Evolutionary conservation across 345 rosid genomes (phyloP).

Genomic region (Crucihimalaya himalaica): DNA sequence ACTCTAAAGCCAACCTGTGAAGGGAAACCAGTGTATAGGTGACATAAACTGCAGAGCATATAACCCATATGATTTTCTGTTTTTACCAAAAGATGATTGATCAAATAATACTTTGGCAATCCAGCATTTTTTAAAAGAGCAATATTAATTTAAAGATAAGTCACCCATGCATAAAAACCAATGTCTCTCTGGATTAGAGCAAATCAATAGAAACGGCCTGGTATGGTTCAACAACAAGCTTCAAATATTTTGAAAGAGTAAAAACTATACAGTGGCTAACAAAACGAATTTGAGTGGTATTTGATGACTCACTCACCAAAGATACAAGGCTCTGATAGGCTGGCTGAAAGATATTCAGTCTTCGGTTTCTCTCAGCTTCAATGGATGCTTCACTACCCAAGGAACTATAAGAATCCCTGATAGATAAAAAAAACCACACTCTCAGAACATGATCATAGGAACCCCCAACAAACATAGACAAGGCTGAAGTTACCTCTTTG

Average conservation of each 20-base stretch:
- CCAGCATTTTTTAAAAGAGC: constrained; percentile 13
- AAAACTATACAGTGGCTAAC: constrained; percentile 8
- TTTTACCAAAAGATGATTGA: constrained; percentile 13
- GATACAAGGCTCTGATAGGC: constrained; percentile 86
- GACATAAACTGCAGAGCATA: constrained; percentile 20
- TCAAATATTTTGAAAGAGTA: constrained; percentile 7
- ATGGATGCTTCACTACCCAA: constrained; percentile 67
- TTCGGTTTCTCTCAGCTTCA: constrained; percentile 83
- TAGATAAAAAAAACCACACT: constrained; percentile 35
- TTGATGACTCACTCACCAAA: constrained; percentile 60
- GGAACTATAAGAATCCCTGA: constrained; percentile 76
- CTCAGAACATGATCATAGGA: constrained; percentile 31
- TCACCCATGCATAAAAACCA: constrained; percentile 21
- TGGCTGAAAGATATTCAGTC: constrained; percentile 73
- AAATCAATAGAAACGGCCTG: background rate
- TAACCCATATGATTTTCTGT: constrained; percentile 12
- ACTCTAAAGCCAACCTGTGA: constrained; percentile 92
- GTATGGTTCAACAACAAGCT: constrained; percentile 1
- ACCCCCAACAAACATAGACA: constrained; percentile 16
- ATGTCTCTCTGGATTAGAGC: background rate
- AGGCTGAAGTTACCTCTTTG: constrained; percentile 59
- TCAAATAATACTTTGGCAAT: background rate
- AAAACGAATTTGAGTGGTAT: constrained; percentile 7
- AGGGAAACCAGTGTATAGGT: constrained; percentile 21
- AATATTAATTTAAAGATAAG: constrained; percentile 3